Base-by-base conservation (phyloP, 2,329 filamentous ascomycete species). In the Byssoonygena ceratinophila region DNA sequence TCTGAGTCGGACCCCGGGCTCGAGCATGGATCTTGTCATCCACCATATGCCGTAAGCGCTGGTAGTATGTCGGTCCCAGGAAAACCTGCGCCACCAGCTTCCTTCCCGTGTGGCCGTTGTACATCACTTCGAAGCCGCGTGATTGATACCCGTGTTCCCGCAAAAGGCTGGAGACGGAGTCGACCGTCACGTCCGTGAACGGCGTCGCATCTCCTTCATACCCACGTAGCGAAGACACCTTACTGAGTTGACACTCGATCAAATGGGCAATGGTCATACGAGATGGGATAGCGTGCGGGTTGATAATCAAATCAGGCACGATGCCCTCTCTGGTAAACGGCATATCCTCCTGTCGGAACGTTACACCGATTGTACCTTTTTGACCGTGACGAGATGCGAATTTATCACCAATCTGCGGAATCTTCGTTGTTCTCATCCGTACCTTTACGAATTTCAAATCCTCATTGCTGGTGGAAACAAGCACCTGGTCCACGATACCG, bases 221-320 rank as follows among this genome's bases (percentile, higher is more conserved):
- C 40, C 92, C 94, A 70, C 90, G 87, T 20, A 98, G 78, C 1
- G 92, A 87, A 1, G 89, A 88, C 32, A 98, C 92, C 69, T 98
- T 98, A 68, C 88, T 94, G 53, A 98, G 80, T 61, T 97, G 79
- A 78, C 92, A 98, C 76, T 98, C 92, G 68, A 98, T 94, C 80
- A 98, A 90, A 78, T 98, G 92, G 63, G 92, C 92, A 82, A 98
- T 98, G 2, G 94, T 98, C 92, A 98, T 98, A 81, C 92, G 92
- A 52, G 92, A 98, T 0, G 92, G 92, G 79, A 98, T 98, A 66
- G 92, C 94, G 78, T 98, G 92, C 1, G 92, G 92, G 71, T 98
- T 98, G 77, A 98, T 97, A 70, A 98, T 96, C 58, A 98, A 78
- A 70, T 98, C 94, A 0, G 94, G 92, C 0, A 85, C 85, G 50